Base-by-base conservation (phyloP, 441 rosid species). In the Pelargonium citronellum region DNA sequence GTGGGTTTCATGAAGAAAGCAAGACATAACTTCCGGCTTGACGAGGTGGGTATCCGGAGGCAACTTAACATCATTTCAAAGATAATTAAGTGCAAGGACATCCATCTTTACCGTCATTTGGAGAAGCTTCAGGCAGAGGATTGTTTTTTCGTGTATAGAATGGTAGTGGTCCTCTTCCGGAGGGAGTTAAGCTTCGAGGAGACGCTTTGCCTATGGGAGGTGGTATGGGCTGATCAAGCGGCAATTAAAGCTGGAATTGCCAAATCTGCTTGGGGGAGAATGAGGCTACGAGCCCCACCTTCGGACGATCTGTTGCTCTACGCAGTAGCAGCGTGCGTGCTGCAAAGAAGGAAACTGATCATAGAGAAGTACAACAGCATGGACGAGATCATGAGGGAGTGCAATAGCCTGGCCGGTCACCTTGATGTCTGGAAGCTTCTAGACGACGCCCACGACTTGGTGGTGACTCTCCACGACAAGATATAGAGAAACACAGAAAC, bases 221-320 rank as follows among this genome's bases (percentile, higher is more conserved):
- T 93, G 66, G 87, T 91, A 89, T 91, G 97, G 97, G 98, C 97
- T 15, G 97, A 91, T 82, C 96, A 88, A 80, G 97, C 97, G 0
- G 95, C 97, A 17, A 83, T 89, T 22, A 91, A 96, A 77, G 91
- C 89, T 4, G 90, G 93, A 67, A 83, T 93, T 6, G 89, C 93
- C 22, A 94, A 88, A 69, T 91, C 95, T 2, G 90, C 89, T 0
- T 89, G 95, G 96, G 84, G 96, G 76, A 81, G 86, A 67, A 88
- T 91, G 74, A 78, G 95, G 79, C 75, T 82, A 47, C 76, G 92
- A 72, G 96, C 97, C 49, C 98, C 98, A 4, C 98, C 98, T 0
- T 87, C 89, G 0, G 95, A 92, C 37, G 98, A 92, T 80, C 77
- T 92, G 78, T 74, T 92, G 87, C 96, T 92, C 0, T 92, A 88